Percentiles rank a stretch among this genome's conserved stretches.
Evolutionary conservation across 208 protist genomes (phyloP).

Genomic region (Borovskyia barvae): DNA sequence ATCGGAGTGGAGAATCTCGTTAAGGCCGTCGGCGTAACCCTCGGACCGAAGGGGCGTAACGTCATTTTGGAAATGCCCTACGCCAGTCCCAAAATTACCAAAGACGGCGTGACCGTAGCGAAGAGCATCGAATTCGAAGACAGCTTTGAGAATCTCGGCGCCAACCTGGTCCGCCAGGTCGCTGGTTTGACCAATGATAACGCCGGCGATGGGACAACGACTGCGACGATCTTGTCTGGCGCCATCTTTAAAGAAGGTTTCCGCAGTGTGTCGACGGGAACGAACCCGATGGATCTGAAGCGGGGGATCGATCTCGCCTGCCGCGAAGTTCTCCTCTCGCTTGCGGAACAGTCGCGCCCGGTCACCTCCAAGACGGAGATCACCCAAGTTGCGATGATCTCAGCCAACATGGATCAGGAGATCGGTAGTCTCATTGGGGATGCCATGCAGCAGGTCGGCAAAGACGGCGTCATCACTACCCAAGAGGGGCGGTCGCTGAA

Average conservation of each 20-base stretch:
- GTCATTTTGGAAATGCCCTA: constrained; percentile 99
- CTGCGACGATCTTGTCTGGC: constrained; percentile 97
- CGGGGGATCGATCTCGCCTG: constrained; percentile 98
- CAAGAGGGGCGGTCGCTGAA: constrained; percentile 98
- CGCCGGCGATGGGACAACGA: constrained; percentile 99
- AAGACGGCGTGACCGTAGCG: constrained; percentile 99
- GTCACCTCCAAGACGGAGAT: constrained; percentile 98
- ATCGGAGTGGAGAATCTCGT: constrained; percentile 96
- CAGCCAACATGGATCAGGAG: constrained; percentile 98
- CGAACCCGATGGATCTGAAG: constrained; percentile 99
- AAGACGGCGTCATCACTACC: constrained; percentile 99
- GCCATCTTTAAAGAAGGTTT: constrained; percentile 98
- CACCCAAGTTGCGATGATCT: constrained; percentile 99
- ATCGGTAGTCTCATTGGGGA: constrained; percentile 99
- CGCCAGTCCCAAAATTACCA: constrained; percentile 99
- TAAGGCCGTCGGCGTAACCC: constrained; percentile 96
- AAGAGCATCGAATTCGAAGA: constrained; percentile 99
- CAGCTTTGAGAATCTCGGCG: constrained; percentile 98
- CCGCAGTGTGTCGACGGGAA: constrained; percentile 97
- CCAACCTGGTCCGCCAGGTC: constrained; percentile 95
- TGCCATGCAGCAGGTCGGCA: constrained; percentile 99
- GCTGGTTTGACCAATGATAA: constrained; percentile 97
- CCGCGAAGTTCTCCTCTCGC: constrained; percentile 86
- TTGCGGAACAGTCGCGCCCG: constrained; percentile 93
- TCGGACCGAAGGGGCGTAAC: constrained; percentile 99